These are phyloP conservation scores for Paulownia fortunei DNA, from an alignment of 257 asterid species.

Conservation along the genomic window DNA sequence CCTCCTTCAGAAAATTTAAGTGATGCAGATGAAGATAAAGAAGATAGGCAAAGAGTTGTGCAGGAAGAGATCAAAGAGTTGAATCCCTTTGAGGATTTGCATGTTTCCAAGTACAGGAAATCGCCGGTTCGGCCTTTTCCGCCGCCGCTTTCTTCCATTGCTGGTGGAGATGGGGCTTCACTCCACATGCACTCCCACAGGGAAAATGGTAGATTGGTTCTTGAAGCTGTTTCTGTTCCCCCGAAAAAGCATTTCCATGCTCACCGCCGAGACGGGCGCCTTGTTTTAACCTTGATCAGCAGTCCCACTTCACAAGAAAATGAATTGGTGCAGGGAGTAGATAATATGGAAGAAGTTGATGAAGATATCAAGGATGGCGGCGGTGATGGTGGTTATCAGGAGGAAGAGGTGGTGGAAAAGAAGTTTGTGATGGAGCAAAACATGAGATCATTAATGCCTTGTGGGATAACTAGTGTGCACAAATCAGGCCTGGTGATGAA, in stretches of 20 bases:
- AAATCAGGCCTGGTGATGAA: conserved; percentile 52
- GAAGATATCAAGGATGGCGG: background rate
- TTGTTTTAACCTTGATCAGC: conserved; percentile 51
- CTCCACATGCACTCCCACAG: conserved; percentile 65
- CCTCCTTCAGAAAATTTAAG: conserved; percentile 37
- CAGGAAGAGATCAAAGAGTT: conserved; percentile 20
- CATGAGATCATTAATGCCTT: conserved; percentile 37
- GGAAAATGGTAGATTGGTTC: conserved; percentile 68
- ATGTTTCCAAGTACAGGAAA: conserved; percentile 49
- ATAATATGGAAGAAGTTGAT: conserved; percentile 39
- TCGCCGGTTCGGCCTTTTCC: conserved; percentile 63
- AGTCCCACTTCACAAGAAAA: conserved; percentile 27
- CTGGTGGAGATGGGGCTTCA: conserved; percentile 52
- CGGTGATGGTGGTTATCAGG: conserved; percentile 23
- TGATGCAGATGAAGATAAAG: conserved; percentile 37
- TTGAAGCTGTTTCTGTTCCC: conserved; percentile 68
- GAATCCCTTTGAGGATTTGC: conserved; percentile 39
- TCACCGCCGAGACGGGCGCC: conserved; percentile 69
- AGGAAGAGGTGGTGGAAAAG: conserved; percentile 15
- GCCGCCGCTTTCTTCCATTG: conserved; percentile 73
- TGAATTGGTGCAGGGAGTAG: conserved; percentile 30
- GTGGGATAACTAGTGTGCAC: conserved; percentile 46
- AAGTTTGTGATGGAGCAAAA: conserved; percentile 31
- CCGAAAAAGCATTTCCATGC: conserved; percentile 59
- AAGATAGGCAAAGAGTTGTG: background rate